These are phyloP conservation scores for Pleurotus pulmonarius DNA, from an alignment of 768 basidiomycete genomes.

Conservation along the genomic window DNA sequence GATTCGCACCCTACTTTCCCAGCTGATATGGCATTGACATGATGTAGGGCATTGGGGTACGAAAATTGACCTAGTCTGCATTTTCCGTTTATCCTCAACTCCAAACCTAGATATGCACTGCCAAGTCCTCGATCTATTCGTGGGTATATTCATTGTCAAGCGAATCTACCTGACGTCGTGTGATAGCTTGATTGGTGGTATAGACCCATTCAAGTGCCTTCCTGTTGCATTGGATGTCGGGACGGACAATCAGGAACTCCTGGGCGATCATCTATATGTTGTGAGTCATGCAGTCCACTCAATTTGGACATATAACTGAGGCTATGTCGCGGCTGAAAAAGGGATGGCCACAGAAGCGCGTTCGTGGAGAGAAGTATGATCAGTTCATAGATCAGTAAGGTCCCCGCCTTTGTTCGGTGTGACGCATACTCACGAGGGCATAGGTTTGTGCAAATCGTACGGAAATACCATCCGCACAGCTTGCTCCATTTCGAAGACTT, in stretches of 20 bases:
- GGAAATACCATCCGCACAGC: constrained; percentile 62
- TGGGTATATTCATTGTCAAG: constrained; percentile 22
- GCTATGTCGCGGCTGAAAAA: constrained; percentile 21
- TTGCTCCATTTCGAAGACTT: constrained; percentile 87
- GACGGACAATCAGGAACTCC: constrained; percentile 62
- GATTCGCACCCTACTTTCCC: constrained; percentile 15
- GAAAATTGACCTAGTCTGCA: constrained; percentile 10
- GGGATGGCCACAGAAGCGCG: constrained; percentile 71
- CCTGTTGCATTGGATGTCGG: constrained; percentile 72
- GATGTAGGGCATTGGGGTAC: constrained; percentile 47
- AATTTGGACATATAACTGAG: background rate
- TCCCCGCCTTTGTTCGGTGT: background rate
- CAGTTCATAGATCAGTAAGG: constrained; percentile 69
- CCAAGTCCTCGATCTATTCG: constrained; percentile 80
- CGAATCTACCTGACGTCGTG: background rate
- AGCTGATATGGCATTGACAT: constrained; percentile 1
- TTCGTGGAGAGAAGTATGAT: constrained; percentile 74
- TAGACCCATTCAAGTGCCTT: constrained; percentile 57
- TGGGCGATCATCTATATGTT: constrained; percentile 64
- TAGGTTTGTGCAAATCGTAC: constrained; percentile 76
- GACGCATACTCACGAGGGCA: background rate
- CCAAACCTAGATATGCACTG: constrained; percentile 56
- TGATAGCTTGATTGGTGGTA: constrained; percentile 56
- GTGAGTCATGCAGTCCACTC: constrained; percentile 32
- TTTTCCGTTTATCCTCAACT: background rate